Evolutionary conservation across 2,329 filamentous ascomycete species (phyloP).

Genomic region (Colletotrichum spaethianum): DNA sequence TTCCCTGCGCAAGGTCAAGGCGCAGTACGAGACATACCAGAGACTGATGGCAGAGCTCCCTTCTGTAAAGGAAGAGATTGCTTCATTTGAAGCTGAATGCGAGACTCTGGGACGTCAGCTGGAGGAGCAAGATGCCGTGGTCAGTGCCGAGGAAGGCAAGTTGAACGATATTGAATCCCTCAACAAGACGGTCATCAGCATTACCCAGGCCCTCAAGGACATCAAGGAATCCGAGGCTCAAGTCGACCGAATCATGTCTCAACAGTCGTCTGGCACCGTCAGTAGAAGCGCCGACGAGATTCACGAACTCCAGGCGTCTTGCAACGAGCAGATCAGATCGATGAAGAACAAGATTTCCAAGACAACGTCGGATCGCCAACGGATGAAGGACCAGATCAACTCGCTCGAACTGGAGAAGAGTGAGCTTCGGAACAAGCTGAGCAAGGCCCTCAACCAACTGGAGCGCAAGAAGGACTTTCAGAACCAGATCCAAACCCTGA

Average conservation of each 20-base stretch:
- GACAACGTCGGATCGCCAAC: conserved; percentile 79
- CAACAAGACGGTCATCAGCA: conserved; percentile 81
- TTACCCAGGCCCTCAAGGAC: conserved; percentile 80
- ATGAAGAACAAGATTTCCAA: conserved; percentile 76
- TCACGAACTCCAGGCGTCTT: conserved; percentile 78
- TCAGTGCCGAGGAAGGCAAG: conserved; percentile 74
- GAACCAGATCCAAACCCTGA: conserved; percentile 80
- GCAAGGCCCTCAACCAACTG: conserved; percentile 78
- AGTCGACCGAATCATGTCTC: conserved; percentile 80
- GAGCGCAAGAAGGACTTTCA: conserved; percentile 84
- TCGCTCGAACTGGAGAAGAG: conserved; percentile 83
- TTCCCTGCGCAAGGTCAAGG: conserved; percentile 72
- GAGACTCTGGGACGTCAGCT: conserved; percentile 72
- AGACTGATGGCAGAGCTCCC: conserved; percentile 82
- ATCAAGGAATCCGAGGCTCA: conserved; percentile 80
- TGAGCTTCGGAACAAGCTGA: conserved; percentile 81
- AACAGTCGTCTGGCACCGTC: conserved; percentile 78
- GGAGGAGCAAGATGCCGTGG: conserved; percentile 77
- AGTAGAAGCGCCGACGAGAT: conserved; percentile 86
- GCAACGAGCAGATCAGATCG: conserved; percentile 76
- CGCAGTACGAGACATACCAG: conserved; percentile 81
- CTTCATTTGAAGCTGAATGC: conserved; percentile 73
- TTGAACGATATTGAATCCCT: conserved; percentile 83
- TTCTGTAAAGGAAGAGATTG: conserved; percentile 73
- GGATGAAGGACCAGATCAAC: conserved; percentile 76